Evolutionary conservation across 441 rosid species (phyloP).

Genomic region (Brassica balearica): DNA sequence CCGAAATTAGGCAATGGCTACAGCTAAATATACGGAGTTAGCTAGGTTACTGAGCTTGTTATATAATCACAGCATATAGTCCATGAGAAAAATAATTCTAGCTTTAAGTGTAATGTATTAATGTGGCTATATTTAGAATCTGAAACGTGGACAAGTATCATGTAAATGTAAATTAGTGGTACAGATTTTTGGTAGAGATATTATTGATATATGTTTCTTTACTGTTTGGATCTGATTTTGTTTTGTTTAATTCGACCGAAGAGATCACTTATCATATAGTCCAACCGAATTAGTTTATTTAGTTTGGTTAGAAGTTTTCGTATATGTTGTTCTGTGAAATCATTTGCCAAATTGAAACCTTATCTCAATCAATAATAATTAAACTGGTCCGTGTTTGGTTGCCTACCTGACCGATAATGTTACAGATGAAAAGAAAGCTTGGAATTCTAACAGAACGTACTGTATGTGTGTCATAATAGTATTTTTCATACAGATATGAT

Average conservation of each 20-base stretch:
- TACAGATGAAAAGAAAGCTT: slow-evolving; percentile 20
- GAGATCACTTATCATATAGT: too few relatives aligned
- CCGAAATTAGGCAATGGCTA: slow-evolving; percentile 34
- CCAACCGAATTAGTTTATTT: slow-evolving; percentile 13
- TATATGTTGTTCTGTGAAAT: slow-evolving; percentile 16
- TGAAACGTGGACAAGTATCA: background rate
- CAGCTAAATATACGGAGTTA: slow-evolving; percentile 16
- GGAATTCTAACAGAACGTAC: background rate
- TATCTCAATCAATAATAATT: slow-evolving; percentile 8
- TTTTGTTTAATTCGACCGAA: slow-evolving; percentile 5
- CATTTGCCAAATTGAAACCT: slow-evolving; percentile 16
- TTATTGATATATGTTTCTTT: background rate
- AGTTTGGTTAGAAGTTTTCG: background rate
- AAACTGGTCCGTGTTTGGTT: slow-evolving; percentile 35
- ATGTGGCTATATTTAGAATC: slow-evolving; percentile 5
- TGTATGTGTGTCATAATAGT: slow-evolving; percentile 20
- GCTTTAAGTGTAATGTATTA: background rate
- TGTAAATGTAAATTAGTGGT: background rate
- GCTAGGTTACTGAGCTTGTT: slow-evolving; percentile 30
- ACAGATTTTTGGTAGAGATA: background rate
- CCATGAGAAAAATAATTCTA: background rate
- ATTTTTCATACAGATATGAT: slow-evolving; percentile 8
- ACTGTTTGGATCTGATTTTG: slow-evolving; percentile 14
- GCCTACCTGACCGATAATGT: slow-evolving; percentile 19
- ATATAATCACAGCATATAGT: background rate